These are phyloP conservation scores for Taxillus chinensis DNA, from an alignment of 164 flowering plant species.

Conservation along the genomic window DNA sequence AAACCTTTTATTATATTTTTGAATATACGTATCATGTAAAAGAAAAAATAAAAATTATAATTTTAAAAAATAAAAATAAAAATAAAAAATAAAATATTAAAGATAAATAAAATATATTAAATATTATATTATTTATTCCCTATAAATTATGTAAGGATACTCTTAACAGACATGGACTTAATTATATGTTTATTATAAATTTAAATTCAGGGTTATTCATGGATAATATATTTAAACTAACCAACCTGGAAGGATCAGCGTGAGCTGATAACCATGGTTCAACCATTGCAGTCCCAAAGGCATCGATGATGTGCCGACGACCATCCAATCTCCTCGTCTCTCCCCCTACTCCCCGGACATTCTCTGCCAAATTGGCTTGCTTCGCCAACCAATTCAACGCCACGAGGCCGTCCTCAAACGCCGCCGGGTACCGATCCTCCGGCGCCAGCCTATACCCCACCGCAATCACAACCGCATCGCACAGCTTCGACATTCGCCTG, in stretches of 20 bases:
- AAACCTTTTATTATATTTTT: too few relatives aligned
- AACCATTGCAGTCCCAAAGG: not conserved
- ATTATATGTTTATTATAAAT: too few relatives aligned
- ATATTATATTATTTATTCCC: too few relatives aligned
- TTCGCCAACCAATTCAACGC: constrained; percentile 75
- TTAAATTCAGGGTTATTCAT: too few relatives aligned
- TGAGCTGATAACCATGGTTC: constrained; percentile 4
- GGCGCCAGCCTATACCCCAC: constrained; percentile 87
- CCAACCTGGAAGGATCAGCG: not conserved
- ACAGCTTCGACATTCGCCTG: constrained; percentile 57
- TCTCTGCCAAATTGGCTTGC: constrained; percentile 71
- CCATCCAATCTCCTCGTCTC: constrained; percentile 19
- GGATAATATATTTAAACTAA: too few relatives aligned
- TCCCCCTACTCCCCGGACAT: constrained; percentile 22
- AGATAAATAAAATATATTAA: too few relatives aligned
- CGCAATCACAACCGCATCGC: constrained; percentile 69
- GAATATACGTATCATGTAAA: too few relatives aligned
- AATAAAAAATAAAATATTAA: too few relatives aligned
- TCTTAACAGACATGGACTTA: too few relatives aligned
- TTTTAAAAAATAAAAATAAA: too few relatives aligned
- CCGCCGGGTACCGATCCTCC: constrained; percentile 65
- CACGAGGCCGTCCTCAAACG: constrained; percentile 82
- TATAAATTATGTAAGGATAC: too few relatives aligned
- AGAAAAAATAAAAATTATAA: too few relatives aligned
- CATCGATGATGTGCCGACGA: not conserved